Conservation (phyloP, 768 basidiomycete genomes). For the Pleurotus cornucopiae region DNA sequence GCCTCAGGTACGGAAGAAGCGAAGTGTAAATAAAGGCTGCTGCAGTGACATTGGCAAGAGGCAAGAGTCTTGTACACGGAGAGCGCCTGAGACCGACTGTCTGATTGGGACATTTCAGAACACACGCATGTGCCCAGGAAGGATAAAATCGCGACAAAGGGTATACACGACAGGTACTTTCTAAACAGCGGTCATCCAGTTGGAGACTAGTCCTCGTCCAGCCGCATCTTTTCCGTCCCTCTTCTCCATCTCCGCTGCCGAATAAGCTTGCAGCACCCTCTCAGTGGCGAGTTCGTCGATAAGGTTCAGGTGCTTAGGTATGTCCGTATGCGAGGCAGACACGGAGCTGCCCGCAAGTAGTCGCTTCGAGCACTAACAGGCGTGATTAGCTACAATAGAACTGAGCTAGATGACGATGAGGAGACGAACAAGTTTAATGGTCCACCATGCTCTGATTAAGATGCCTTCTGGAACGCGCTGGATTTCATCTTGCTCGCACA, state of each 20-base stretch:
- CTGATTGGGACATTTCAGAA: too few species aligned
- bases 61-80: too few species aligned
- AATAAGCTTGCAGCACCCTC: slow-evolving; percentile 58
- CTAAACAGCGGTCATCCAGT: slow-evolving; percentile 9
- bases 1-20: not conserved
- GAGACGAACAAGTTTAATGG: slow-evolving; percentile 68
- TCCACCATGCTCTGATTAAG: slow-evolving; percentile 75
- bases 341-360: slow-evolving; percentile 38
- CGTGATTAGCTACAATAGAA: not conserved
- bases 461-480: slow-evolving; percentile 49
- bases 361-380: slow-evolving; percentile 53
- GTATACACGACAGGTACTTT: not conserved
- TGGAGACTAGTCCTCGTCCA: slow-evolving; percentile 7
- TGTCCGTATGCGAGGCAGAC: slow-evolving; percentile 55
- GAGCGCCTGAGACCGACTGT: too few species aligned
- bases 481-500: slow-evolving; percentile 56
- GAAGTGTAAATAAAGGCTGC: too few species aligned
- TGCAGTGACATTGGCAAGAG: too few species aligned
- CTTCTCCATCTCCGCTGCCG: slow-evolving; percentile 1
- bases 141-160: not conserved
- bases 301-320: slow-evolving; percentile 51
- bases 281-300: slow-evolving; percentile 75
- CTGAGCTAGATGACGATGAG: not conserved
- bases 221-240: slow-evolving; percentile 2
- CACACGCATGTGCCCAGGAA: too few species aligned